phyloP scores from a whole-genome alignment of 805 yeast species.

The Saturnispora sanitii region DNA sequence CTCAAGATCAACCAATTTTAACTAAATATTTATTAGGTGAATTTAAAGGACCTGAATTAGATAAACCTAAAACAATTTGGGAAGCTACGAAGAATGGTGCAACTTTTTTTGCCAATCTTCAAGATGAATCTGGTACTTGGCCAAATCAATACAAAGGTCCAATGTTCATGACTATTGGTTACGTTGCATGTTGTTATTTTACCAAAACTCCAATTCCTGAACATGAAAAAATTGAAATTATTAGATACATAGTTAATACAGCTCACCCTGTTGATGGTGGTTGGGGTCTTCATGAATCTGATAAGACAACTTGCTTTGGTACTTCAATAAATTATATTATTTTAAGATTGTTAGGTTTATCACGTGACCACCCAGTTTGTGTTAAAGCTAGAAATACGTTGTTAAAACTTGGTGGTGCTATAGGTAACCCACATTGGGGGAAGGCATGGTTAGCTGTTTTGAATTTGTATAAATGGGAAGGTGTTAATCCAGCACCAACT shows the following conservation, averaged over 20 bases:
- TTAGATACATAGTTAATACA: slow-evolving; percentile 79
- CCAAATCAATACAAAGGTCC: slow-evolving; percentile 96
- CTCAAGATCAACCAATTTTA: slow-evolving; percentile 42
- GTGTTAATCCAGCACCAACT: slow-evolving; percentile 97
- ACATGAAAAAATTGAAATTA: slow-evolving; percentile 56
- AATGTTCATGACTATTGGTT: slow-evolving; percentile 93
- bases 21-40: slow-evolving; percentile 41
- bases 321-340: slow-evolving; percentile 78
- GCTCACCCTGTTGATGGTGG: slow-evolving; percentile 99
- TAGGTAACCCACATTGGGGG: slow-evolving; percentile 95
- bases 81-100: slow-evolving; percentile 71
- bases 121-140: slow-evolving; percentile 75
- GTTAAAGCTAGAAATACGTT: slow-evolving; percentile 65
- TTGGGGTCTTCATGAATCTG: slow-evolving; percentile 93
- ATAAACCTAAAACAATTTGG: slow-evolving; percentile 28
- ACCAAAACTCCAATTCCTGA: slow-evolving; percentile 60
- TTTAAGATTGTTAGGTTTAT: slow-evolving; percentile 72
- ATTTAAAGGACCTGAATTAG: slow-evolving; percentile 15
- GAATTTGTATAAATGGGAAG: slow-evolving; percentile 85
- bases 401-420: slow-evolving; percentile 75
- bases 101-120: slow-evolving; percentile 55
- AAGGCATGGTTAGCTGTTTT: slow-evolving; percentile 80
- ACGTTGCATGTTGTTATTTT: slow-evolving; percentile 63
- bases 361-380: slow-evolving; percentile 66
- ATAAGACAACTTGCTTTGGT: slow-evolving; percentile 92